Base-by-base conservation (phyloP, 192 early-diverging fungal species). In the Radiomyces spectabilis region DNA sequence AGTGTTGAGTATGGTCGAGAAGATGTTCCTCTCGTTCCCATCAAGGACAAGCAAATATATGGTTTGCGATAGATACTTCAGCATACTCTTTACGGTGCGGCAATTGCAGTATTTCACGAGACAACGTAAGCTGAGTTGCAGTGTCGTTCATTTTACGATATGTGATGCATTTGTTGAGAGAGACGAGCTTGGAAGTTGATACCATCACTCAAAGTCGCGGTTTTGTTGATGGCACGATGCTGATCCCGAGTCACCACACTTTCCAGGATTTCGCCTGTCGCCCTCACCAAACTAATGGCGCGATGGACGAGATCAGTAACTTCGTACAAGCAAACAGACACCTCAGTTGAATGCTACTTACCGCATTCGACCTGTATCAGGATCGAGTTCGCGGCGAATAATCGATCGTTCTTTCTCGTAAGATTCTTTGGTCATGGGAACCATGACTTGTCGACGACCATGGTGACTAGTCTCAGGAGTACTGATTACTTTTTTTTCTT, bases 181-280 rank as follows among this genome's bases (percentile, higher is more conserved):
- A n/a, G n/a, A n/a, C n/a, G n/a, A n/a, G n/a, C n/a, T 43, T 68
- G 61, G 33, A 63, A 68, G 18, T 32, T 29, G 18, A 63, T 16
- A 4, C 76, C 76, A 37, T 79, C 77, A 1, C 57, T 60, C 21
- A 38, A 16, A 3, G 76, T 79, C 1, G 75, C 76, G n/a, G 54
- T 47, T 9, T 53, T 59, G 41, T 79, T 79, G 47, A 79, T 79
- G 27, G 57, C 49, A 10, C 37, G 41, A 26, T 79, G 77, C 16
- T 79, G 70, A 18, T 77, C 76, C 21, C 45, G 51, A 24, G 64
- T 55, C 13, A 79, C 77, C 9, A 79, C 76, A 12, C 65, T 39
- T 47, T 79, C 77, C 9, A 79, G 48, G 13, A 79, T 69, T 55
- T 78, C 77, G 0, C 77, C 77, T 9, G 62, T 64, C 32, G 77